Conservation (phyloP, 345 rosid genomes). For the Dipteronia dyeriana region DNA sequence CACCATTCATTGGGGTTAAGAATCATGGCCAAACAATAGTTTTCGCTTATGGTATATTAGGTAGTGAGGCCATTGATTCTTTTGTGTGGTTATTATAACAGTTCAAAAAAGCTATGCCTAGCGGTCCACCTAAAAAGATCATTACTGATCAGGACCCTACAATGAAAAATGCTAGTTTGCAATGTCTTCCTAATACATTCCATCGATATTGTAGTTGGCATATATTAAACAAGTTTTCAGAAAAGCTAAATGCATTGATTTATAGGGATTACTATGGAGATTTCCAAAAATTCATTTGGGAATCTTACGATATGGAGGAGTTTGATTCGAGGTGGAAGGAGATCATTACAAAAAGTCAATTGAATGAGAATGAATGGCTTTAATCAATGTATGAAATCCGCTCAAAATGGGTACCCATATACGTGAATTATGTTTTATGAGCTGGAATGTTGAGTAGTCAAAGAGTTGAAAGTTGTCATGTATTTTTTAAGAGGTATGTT, state of each 20-base stretch:
- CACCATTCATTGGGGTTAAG: too few species aligned
- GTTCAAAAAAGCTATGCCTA: not conserved
- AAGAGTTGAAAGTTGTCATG: too few species aligned
- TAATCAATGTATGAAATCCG: not conserved
- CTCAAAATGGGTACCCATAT: not conserved
- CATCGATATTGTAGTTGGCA: not conserved
- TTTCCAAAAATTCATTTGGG: not conserved
- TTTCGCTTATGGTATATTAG: too few species aligned
- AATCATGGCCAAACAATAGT: too few species aligned
- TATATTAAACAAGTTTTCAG: not conserved
- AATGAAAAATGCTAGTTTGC: not conserved
- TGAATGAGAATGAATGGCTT: not conserved
- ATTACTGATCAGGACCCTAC: not conserved
- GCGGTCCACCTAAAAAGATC: not conserved
- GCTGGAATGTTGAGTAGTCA: too few species aligned
- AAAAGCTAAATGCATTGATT: not conserved
- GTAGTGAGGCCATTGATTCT: too few species aligned
- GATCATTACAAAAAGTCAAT: not conserved
- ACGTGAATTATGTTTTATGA: too few species aligned
- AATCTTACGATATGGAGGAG: not conserved
- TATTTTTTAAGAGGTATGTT: too few species aligned
- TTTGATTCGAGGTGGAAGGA: not conserved
- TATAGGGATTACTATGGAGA: not conserved
- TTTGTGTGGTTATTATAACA: too few species aligned
- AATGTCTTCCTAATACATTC: not conserved